Conservation (phyloP, 345 rosid species). For the Syzygium jambos region DNA sequence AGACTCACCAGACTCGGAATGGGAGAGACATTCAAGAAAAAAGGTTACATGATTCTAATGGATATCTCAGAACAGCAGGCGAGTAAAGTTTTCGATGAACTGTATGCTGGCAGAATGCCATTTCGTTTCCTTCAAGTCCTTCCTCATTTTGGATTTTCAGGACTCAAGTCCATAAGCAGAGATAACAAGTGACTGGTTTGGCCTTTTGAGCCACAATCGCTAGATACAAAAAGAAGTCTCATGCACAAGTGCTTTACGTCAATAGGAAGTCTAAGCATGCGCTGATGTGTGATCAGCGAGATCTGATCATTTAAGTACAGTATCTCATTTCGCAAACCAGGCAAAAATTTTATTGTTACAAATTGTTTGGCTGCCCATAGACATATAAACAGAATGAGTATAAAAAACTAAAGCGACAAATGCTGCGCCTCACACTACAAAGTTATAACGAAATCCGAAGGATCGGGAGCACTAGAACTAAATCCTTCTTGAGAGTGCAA, state of each 20-base stretch:
- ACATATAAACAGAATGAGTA: background rate
- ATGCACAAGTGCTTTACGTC: background rate
- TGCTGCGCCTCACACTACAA: background rate
- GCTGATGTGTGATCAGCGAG: background rate
- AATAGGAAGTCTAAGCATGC: background rate
- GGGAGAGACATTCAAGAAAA: background rate
- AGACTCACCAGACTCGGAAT: background rate
- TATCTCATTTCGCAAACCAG: background rate
- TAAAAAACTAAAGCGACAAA: background rate
- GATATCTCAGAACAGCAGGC: background rate
- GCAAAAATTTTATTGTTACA: background rate
- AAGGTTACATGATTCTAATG: background rate
- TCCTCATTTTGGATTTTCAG: background rate
- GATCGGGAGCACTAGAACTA: slow-evolving; percentile 3
- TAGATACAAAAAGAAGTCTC: background rate
- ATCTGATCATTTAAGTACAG: background rate
- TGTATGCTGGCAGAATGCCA: background rate
- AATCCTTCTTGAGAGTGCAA: slow-evolving; percentile 55
- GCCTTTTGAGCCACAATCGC: background rate
- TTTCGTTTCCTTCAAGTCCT: background rate
- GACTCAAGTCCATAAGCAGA: background rate
- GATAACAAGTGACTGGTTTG: background rate
- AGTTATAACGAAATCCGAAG: background rate
- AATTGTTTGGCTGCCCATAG: background rate
- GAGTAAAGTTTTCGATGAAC: background rate